phyloP scores from a whole-genome alignment of 306 rosid genomes.

The Corylus americana region DNA sequence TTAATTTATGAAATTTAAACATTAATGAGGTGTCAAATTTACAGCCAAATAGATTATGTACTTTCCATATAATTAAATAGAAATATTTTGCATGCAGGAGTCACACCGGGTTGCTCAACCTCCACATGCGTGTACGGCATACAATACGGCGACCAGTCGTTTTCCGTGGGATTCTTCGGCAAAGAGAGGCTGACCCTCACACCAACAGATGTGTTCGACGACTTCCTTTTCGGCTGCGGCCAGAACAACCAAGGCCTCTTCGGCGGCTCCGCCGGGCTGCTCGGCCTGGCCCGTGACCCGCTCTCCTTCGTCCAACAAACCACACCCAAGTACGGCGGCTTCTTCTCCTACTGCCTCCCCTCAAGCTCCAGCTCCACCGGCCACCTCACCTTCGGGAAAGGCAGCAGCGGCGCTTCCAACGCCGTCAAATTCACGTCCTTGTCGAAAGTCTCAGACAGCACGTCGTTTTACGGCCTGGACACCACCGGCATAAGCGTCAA shows the following conservation, averaged over 20 bases:
- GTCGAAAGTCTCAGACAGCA: conserved; percentile 12
- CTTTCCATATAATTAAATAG: no score
- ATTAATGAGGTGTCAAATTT: no score
- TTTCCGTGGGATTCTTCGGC: conserved; percentile 52
- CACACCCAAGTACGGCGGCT: conserved; percentile 40
- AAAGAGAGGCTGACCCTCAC: conserved; percentile 50
- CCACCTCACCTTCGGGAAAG: conserved; percentile 45
- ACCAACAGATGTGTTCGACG: conserved; percentile 13
- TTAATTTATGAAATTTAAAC: no score
- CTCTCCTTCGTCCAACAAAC: conserved; percentile 73
- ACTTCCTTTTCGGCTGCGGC: conserved; percentile 72
- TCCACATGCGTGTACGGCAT: conserved; percentile 56
- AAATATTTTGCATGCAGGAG: conserved; percentile 33
- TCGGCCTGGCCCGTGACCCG: conserved; percentile 71
- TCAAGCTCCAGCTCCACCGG: conserved; percentile 55
- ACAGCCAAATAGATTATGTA: no score
- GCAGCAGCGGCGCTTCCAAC: background rate
- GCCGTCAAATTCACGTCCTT: conserved; percentile 54
- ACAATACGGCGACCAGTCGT: conserved; percentile 58
- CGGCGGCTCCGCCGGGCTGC: conserved; percentile 55
- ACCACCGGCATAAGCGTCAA: conserved; percentile 43
- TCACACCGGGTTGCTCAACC: conserved; percentile 34
- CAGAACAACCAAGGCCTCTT: conserved; percentile 67
- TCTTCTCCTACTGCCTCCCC: conserved; percentile 81
- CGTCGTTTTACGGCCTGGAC: conserved; percentile 54